Percentiles rank a stretch among this genome's conserved stretches.
Conservation (phyloP, 208 protist genomes). For the Trypanosoma brucei region DNA sequence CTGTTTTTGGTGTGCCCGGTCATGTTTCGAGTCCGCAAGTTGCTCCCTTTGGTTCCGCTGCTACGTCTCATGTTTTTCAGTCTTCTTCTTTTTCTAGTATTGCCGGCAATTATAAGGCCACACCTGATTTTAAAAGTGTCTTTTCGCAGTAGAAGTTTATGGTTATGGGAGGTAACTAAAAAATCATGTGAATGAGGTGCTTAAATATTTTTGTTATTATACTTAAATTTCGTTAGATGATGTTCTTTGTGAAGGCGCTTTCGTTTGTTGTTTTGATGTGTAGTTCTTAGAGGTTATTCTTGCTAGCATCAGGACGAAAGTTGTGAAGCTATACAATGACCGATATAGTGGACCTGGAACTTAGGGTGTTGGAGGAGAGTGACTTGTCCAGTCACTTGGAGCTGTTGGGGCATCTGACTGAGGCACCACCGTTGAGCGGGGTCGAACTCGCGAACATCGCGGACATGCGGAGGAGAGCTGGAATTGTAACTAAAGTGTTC, state of each 20-base stretch:
- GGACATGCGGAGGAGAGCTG: slow-evolving; percentile 18
- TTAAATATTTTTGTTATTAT: slow-evolving; percentile 3
- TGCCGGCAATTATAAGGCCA: slow-evolving; percentile 35
- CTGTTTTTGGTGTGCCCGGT: background rate
- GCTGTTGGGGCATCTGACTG: slow-evolving; percentile 35
- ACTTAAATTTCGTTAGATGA: too few species aligned
- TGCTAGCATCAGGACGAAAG: background rate
- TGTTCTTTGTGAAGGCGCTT: background rate
- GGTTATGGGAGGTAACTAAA: background rate
- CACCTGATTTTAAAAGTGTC: slow-evolving; percentile 35
- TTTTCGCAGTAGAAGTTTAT: slow-evolving; percentile 23
- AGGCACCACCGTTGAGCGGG: slow-evolving; percentile 16
- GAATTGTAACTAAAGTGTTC: slow-evolving; percentile 61
- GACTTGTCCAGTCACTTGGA: slow-evolving; percentile 27
- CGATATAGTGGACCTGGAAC: slow-evolving; percentile 9
- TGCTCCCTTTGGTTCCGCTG: background rate
- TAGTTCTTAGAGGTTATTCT: slow-evolving; percentile 5
- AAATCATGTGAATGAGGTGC: background rate
- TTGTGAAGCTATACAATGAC: slow-evolving; percentile 8
- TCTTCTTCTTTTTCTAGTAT: slow-evolving; percentile 36
- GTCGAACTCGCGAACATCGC: slow-evolving; percentile 20
- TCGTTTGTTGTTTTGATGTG: background rate
- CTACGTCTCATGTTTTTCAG: slow-evolving; percentile 22
- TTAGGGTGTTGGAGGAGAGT: slow-evolving; percentile 17
- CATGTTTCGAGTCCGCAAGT: background rate